A percentile compares a stretch with the other conserved stretches of the same genome.
Conservation (phyloP, 345 rosid species). For the Pelargonium nanum region DNA sequence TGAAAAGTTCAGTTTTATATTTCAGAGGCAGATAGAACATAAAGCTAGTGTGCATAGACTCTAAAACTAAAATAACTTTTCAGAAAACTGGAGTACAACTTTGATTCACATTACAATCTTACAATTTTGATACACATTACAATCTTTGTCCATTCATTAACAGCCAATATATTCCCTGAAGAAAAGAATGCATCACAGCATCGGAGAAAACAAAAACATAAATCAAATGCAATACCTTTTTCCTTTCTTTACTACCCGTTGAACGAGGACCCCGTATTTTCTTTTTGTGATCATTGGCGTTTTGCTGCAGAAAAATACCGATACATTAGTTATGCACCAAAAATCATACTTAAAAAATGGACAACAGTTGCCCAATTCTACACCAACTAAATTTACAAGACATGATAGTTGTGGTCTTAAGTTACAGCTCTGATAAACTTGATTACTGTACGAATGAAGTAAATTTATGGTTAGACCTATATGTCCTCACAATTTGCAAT, state of each 20-base stretch:
- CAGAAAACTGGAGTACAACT: neutral
- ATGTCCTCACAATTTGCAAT: neutral
- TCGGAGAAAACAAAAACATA: conserved; percentile 1
- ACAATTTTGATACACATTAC: neutral
- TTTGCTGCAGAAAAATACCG: conserved; percentile 12
- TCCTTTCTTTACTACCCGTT: conserved; percentile 46
- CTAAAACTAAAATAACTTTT: neutral
- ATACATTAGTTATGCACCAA: neutral
- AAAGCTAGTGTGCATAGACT: neutral
- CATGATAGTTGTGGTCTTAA: neutral
- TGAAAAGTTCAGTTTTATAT: neutral
- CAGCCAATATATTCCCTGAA: neutral
- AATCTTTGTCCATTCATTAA: neutral
- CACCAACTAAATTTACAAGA: neutral
- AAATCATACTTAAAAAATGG: neutral
- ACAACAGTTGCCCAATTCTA: neutral
- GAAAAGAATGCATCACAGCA: conserved; percentile 3
- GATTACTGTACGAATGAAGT: neutral
- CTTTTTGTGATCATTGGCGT: conserved; percentile 19
- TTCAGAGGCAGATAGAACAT: conserved; percentile 4
- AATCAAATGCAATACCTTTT: conserved; percentile 43
- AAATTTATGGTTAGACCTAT: neutral
- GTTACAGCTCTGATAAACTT: neutral
- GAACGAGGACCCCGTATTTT: conserved; percentile 37
- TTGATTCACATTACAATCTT: neutral